A percentile compares a stretch with the other conserved stretches of the same genome.
Conservation (phyloP, 352 stramenopile genomes). For the Globisporangium canariense region DNA sequence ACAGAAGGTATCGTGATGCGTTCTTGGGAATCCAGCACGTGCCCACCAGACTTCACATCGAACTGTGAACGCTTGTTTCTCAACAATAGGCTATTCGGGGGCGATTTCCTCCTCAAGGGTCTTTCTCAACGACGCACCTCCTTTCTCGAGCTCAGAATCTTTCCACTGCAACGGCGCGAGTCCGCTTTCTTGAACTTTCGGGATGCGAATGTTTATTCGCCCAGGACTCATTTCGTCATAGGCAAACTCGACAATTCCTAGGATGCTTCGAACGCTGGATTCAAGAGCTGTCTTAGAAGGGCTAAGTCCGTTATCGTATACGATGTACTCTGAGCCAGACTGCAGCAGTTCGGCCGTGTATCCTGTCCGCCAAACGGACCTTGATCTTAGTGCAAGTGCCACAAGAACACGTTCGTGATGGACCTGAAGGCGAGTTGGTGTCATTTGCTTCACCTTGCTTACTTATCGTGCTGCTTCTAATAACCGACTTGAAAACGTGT, state of each 20-base stretch:
- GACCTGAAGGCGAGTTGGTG: conserved; percentile 67
- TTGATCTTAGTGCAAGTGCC: conserved; percentile 51
- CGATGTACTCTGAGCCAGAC: conserved; percentile 55
- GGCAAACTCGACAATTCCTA: conserved; percentile 51
- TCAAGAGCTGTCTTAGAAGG: conserved; percentile 25
- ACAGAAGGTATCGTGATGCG: conserved; percentile 66
- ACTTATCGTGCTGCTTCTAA: neutral
- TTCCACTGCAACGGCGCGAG: conserved; percentile 20
- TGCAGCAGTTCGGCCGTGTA: conserved; percentile 56
- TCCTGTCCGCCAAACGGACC: conserved; percentile 51
- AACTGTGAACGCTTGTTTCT: conserved; percentile 88
- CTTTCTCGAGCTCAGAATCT: conserved; percentile 23
- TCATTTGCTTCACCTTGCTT: no score
- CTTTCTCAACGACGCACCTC: neutral
- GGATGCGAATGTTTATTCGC: conserved; percentile 39
- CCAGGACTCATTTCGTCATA: conserved; percentile 75
- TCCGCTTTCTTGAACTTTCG: conserved; percentile 30
- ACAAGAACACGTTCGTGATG: conserved; percentile 92
- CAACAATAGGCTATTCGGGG: conserved; percentile 49
- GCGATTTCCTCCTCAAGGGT: conserved; percentile 52
- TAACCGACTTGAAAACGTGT: neutral
- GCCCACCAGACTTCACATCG: conserved; percentile 41
- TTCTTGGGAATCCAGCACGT: conserved; percentile 64
- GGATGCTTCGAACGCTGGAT: conserved; percentile 38
- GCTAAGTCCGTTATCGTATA: conserved; percentile 50